Percentiles rank a stretch among this genome's conserved stretches.
These are phyloP conservation scores for Talaromyces sp. DNA, from an alignment of 2,329 filamentous ascomycete species.

Conservation along the genomic window DNA sequence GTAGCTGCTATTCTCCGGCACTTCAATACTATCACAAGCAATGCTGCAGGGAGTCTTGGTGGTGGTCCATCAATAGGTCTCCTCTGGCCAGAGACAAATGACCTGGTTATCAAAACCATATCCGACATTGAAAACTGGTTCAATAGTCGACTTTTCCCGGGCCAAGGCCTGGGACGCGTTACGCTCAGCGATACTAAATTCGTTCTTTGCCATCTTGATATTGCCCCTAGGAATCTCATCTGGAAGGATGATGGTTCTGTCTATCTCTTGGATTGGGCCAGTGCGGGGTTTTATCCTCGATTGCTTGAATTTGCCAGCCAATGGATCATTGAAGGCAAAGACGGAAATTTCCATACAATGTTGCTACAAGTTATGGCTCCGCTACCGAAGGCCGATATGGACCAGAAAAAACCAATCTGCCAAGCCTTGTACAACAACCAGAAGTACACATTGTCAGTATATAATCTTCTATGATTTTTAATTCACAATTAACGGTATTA, in stretches of 20 bases:
- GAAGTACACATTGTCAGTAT: conserved; percentile 5
- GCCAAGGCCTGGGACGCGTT: neutral
- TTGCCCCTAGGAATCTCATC: conserved; percentile 17
- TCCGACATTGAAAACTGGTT: conserved; percentile 16
- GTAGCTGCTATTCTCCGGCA: too few relatives aligned
- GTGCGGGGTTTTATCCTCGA: conserved; percentile 18
- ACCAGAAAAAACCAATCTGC: conserved; percentile 5
- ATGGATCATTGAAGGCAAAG: too few relatives aligned
- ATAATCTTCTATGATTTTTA: neutral
- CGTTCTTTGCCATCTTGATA: conserved; percentile 8
- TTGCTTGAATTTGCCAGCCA: conserved; percentile 17
- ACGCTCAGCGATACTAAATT: neutral
- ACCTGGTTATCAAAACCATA: conserved; percentile 9
- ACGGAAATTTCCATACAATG: neutral
- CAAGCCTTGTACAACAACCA: neutral
- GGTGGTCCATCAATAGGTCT: conserved; percentile 12
- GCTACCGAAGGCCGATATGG: neutral
- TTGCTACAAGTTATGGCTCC: neutral
- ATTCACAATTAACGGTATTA: neutral
- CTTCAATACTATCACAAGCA: too few relatives aligned
- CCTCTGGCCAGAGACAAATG: conserved; percentile 15
- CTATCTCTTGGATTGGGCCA: conserved; percentile 20
- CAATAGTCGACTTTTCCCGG: conserved; percentile 14
- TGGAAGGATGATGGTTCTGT: conserved; percentile 17
- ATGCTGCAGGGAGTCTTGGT: conserved; percentile 10